A percentile compares a stretch with the other conserved stretches of the same genome.
Evolutionary conservation across 495 filamentous ascomycete species (phyloP).

Genomic region (Penicillium simplicissimum): DNA sequence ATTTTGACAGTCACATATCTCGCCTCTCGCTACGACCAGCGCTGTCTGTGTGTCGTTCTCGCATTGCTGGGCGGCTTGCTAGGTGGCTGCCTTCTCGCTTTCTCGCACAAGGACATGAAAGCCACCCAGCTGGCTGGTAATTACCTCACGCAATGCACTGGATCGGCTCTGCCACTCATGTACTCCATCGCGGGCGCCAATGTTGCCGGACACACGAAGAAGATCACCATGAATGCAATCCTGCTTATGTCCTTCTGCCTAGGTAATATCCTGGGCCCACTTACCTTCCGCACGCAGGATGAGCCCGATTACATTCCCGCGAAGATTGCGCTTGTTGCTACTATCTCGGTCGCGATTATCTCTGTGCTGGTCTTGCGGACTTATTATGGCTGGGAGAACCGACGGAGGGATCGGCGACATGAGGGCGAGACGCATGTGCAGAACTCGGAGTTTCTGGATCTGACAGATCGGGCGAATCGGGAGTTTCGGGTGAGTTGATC

Average conservation of each 20-base stretch:
- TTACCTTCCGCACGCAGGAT: constrained; percentile 49
- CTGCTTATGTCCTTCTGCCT: constrained; percentile 60
- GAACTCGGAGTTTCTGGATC: constrained; percentile 38
- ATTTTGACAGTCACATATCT: constrained; percentile 52
- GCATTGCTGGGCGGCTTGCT: constrained; percentile 45
- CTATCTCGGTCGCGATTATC: constrained; percentile 41
- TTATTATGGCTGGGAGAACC: constrained; percentile 52
- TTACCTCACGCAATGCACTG: constrained; percentile 43
- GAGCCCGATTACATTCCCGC: constrained; percentile 57
- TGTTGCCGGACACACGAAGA: constrained; percentile 51
- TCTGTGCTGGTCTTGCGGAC: constrained; percentile 35
- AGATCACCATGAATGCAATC: constrained; percentile 58
- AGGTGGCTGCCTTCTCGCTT: constrained; percentile 62
- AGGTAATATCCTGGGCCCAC: constrained; percentile 59
- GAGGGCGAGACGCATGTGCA: constrained; percentile 20
- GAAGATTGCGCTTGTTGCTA: constrained; percentile 59
- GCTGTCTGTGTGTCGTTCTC: constrained; percentile 48
- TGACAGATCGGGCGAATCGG: constrained; percentile 41
- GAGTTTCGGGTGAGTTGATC: constrained; percentile 35
- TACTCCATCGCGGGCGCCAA: constrained; percentile 48
- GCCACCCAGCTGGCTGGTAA: constrained; percentile 39
- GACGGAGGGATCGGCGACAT: constrained; percentile 30
- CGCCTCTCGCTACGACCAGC: constrained; percentile 45
- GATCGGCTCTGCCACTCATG: constrained; percentile 39
- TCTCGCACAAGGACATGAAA: constrained; percentile 40